Evolutionary conservation across 495 filamentous ascomycete genomes (phyloP).

Genomic region (Podospora sp.): DNA sequence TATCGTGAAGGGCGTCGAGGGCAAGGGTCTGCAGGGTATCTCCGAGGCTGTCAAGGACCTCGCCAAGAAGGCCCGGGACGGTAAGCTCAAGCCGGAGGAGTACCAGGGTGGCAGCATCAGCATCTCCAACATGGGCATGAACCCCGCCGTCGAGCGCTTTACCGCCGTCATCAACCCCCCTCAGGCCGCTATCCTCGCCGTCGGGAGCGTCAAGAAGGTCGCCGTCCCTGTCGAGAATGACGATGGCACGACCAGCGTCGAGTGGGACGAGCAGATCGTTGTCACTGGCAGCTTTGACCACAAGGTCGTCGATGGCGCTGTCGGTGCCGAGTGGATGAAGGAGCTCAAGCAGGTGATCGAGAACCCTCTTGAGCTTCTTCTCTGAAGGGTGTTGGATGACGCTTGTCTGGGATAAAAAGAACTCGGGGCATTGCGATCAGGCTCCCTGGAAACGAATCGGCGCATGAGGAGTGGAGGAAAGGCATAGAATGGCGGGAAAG

Average conservation of each 20-base stretch:
- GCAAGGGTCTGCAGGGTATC: slow-evolving; percentile 82
- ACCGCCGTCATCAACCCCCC: slow-evolving; percentile 99
- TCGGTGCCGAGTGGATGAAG: slow-evolving; percentile 95
- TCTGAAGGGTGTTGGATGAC: slow-evolving; percentile 53
- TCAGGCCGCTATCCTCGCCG: slow-evolving; percentile 92
- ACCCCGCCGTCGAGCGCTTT: slow-evolving; percentile 92
- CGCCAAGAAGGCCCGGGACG: slow-evolving; percentile 90
- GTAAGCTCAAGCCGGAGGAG: slow-evolving; percentile 99
- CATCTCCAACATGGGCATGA: slow-evolving; percentile 99
- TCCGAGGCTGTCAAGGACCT: slow-evolving; percentile 90
- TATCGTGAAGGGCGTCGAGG: slow-evolving; percentile 85
- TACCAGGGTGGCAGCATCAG: slow-evolving; percentile 99
- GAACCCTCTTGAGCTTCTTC: slow-evolving; percentile 90
- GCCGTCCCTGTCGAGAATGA: slow-evolving; percentile 82
- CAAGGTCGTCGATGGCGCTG: slow-evolving; percentile 85
- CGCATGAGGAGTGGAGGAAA: slow-evolving; percentile 6
- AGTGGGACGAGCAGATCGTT: slow-evolving; percentile 97
- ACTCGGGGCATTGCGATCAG: not conserved
- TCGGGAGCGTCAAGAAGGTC: slow-evolving; percentile 93
- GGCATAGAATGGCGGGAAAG: slow-evolving; percentile 7
- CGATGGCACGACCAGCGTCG: slow-evolving; percentile 72
- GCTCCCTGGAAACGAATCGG: not conserved
- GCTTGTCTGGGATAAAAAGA: not conserved
- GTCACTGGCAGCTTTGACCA: slow-evolving; percentile 97
- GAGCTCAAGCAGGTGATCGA: slow-evolving; percentile 97